Evolutionary conservation across 2,329 filamentous ascomycete species (phyloP).

Genomic region (Stagonosporopsis tanaceti): DNA sequence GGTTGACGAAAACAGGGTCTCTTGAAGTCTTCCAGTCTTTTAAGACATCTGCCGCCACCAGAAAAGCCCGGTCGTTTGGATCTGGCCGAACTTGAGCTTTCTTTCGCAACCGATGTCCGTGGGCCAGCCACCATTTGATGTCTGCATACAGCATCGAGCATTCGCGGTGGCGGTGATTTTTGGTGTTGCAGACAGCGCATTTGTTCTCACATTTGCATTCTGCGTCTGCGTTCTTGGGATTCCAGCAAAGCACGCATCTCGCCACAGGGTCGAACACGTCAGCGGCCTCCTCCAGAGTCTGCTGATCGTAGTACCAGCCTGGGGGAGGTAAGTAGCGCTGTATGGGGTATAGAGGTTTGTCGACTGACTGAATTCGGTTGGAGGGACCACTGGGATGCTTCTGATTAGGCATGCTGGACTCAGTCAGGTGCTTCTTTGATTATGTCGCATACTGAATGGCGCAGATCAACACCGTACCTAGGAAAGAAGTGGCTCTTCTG

Average conservation of each 20-base stretch:
- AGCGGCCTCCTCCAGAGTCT: background rate
- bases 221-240: background rate
- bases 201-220: background rate
- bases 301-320: background rate
- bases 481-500: background rate
- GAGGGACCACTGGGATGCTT: background rate
- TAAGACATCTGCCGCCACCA: background rate
- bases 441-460: background rate
- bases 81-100: background rate
- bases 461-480: no score
- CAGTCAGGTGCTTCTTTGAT: background rate
- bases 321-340: background rate
- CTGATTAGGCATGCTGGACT: background rate
- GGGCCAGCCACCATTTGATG: background rate
- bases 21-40: background rate
- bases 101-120: background rate
- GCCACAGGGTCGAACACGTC: background rate
- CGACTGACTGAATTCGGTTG: background rate
- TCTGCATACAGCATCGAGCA: background rate
- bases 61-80: background rate
- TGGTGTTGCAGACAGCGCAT: background rate
- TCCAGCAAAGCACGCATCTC: background rate
- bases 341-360: background rate
- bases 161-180: background rate
- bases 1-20: background rate